phyloP scores from a whole-genome alignment of 257 asterid genomes.

The Nicotiana attenuata region DNA sequence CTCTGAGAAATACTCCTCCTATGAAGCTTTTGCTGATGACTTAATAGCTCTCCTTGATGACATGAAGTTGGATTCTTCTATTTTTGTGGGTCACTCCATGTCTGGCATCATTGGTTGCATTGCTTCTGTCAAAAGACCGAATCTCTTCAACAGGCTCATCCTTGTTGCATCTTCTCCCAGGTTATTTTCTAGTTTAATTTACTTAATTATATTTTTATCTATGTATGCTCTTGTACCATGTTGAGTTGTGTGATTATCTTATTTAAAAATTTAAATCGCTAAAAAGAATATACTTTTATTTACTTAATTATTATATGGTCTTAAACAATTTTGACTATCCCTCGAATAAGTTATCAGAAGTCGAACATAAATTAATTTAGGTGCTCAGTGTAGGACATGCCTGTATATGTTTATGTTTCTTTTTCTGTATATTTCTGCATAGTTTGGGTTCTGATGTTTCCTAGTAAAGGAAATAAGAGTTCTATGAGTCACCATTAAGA shows the following conservation, averaged over 20 bases:
- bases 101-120: slow-evolving; percentile 85
- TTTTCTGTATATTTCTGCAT: background rate
- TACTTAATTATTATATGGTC: no score
- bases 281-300: no score
- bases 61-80: slow-evolving; percentile 44
- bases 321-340: background rate
- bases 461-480: background rate
- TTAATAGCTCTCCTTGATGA: slow-evolving; percentile 54
- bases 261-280: no score
- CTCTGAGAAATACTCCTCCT: slow-evolving; percentile 38
- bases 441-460: background rate
- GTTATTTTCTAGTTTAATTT: slow-evolving; percentile 5
- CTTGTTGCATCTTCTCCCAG: slow-evolving; percentile 76
- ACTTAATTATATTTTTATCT: no score
- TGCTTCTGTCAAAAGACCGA: slow-evolving; percentile 70
- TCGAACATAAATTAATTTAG: background rate
- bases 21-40: slow-evolving; percentile 73
- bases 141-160: slow-evolving; percentile 53
- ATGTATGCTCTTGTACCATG: no score
- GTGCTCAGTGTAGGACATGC: background rate
- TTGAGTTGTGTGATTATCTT: background rate
- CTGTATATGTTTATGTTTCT: background rate
- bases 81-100: slow-evolving; percentile 90
- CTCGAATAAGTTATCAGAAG: background rate
- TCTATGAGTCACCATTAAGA: background rate